Evolutionary conservation across 164 flowering plant species (phyloP).

Genomic region (Akebia trifoliata): DNA sequence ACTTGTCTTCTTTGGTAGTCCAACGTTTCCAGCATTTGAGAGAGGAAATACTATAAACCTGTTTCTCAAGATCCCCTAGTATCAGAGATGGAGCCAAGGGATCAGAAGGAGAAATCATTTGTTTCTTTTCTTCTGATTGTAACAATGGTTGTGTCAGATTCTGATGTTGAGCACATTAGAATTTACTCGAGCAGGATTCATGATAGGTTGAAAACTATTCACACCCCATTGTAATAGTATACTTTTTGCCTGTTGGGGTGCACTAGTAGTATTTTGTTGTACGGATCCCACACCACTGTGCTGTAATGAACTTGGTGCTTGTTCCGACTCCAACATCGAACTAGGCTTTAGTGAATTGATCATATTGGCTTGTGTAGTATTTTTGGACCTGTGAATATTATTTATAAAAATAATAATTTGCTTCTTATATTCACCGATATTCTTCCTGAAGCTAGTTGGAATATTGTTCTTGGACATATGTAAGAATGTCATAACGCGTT

Average conservation of each 20-base stretch:
- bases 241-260: conserved; percentile 44
- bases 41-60: conserved; percentile 48
- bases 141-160: conserved; percentile 55
- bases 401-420: conserved; percentile 47
- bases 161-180: conserved; percentile 47
- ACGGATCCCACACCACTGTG: too few species aligned
- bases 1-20: conserved; percentile 43
- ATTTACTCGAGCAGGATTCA: conserved; percentile 42
- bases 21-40: conserved; percentile 52
- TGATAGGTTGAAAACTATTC: conserved; percentile 45
- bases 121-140: conserved; percentile 47
- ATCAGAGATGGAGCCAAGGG: conserved; percentile 80
- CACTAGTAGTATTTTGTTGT: too few species aligned
- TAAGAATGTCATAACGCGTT: conserved; percentile 45
- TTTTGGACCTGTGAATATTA: conserved; percentile 48
- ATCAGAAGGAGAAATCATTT: conserved; percentile 76
- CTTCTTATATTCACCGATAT: conserved; percentile 53
- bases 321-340: too few species aligned
- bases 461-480: conserved; percentile 45
- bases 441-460: conserved; percentile 42
- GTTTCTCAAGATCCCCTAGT: conserved; percentile 76
- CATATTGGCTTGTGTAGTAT: too few species aligned
- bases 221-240: conserved; percentile 47
- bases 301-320: too few species aligned
- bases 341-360: too few species aligned